Evolutionary conservation across 148 eudicot species (phyloP).

Genomic region (Fagopyrum tataricum): DNA sequence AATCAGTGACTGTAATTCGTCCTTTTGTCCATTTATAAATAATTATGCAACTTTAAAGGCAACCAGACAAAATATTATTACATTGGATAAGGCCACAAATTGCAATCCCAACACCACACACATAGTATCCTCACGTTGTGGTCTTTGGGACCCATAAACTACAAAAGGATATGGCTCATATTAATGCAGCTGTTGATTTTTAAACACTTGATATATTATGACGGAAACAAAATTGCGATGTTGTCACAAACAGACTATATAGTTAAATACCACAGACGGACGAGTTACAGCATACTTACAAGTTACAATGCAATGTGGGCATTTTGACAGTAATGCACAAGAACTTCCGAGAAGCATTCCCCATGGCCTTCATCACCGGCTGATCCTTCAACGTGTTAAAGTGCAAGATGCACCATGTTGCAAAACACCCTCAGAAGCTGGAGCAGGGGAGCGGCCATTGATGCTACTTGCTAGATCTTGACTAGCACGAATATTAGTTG

Average conservation of each 20-base stretch:
- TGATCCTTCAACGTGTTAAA: too few relatives aligned
- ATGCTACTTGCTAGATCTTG: background rate
- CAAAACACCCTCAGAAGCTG: background rate
- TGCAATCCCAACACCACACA: too few relatives aligned
- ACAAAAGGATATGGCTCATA: background rate
- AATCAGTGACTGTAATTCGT: background rate
- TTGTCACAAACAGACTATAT: too few relatives aligned
- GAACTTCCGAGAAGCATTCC: too few relatives aligned
- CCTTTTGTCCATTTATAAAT: background rate
- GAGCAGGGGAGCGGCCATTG: background rate
- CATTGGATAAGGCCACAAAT: background rate
- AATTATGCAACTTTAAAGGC: background rate
- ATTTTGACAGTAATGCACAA: too few relatives aligned
- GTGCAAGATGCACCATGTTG: background rate
- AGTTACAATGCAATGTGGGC: too few relatives aligned
- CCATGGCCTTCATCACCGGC: too few relatives aligned
- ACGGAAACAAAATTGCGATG: too few relatives aligned
- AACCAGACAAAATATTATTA: background rate
- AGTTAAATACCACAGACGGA: too few relatives aligned
- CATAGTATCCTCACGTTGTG: background rate
- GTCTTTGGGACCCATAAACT: background rate
- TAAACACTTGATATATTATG: too few relatives aligned
- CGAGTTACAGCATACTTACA: too few relatives aligned
- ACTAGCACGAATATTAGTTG: background rate
- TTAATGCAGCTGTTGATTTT: too few relatives aligned